Evolutionary conservation across 352 stramenopile species (phyloP).

Genomic region (Phytopythium kandeliae): DNA sequence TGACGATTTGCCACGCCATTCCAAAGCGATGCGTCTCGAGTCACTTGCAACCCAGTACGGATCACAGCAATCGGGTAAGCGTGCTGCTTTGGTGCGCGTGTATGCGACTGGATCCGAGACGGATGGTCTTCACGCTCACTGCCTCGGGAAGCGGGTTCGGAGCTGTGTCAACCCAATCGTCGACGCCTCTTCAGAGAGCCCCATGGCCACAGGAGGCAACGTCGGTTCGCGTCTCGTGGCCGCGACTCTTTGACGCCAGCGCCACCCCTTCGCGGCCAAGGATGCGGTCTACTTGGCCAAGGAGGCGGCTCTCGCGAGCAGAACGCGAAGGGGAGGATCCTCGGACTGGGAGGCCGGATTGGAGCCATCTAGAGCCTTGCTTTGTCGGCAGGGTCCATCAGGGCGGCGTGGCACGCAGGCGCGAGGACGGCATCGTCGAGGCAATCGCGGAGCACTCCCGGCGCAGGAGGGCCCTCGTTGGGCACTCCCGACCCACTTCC

Average conservation of each 20-base stretch:
- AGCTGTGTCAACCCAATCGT: too few species aligned
- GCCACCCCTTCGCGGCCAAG: background rate
- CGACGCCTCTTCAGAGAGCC: background rate
- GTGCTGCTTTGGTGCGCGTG: background rate
- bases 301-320: background rate
- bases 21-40: too few species aligned
- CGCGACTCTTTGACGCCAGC: slow-evolving; percentile 3
- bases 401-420: too few species aligned
- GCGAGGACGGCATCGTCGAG: too few species aligned
- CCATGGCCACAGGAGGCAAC: background rate
- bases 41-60: too few species aligned
- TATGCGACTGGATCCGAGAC: background rate
- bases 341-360: background rate
- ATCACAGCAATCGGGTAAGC: too few species aligned
- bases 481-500: background rate
- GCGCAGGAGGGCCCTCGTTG: background rate
- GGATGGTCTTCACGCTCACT: slow-evolving; percentile 1
- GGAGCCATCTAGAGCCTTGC: background rate
- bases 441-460: background rate
- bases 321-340: background rate
- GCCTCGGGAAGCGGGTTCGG: too few species aligned
- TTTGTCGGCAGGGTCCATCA: too few species aligned
- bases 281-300: background rate
- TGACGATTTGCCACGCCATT: background rate
- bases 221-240: background rate